Evolutionary conservation across 2,329 filamentous ascomycete genomes (phyloP).

Genomic region (Diaporthe caulivora): DNA sequence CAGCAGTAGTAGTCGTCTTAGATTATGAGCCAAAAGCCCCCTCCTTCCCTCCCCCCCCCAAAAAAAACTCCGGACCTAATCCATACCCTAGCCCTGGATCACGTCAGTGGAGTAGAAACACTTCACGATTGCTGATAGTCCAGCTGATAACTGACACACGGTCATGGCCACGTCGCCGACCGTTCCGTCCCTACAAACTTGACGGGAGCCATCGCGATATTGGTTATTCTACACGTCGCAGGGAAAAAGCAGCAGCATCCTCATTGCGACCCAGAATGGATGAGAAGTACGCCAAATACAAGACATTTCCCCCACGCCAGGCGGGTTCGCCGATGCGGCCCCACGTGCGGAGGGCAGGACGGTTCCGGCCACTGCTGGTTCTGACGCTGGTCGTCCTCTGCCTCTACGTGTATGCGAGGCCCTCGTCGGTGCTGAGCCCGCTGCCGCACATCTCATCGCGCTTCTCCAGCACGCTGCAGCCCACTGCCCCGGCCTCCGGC

Average conservation of each 20-base stretch:
- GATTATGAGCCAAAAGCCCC: background rate
- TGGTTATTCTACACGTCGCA: background rate
- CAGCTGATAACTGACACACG: background rate
- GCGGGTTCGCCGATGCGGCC: slow-evolving; percentile 32
- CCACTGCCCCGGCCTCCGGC: background rate
- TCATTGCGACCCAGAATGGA: slow-evolving; percentile 28
- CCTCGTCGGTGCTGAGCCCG: slow-evolving; percentile 34
- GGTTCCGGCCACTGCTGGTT: slow-evolving; percentile 35
- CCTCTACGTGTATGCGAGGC: slow-evolving; percentile 35
- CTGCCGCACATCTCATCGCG: slow-evolving; percentile 36
- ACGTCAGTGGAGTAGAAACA: slow-evolving; percentile 7
- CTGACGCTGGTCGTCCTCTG: slow-evolving; percentile 36
- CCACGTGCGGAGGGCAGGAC: slow-evolving; percentile 25
- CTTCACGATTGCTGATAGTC: slow-evolving; percentile 12
- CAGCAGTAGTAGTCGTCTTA: background rate
- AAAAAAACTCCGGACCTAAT: background rate
- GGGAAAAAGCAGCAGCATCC: background rate
- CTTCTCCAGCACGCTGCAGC: slow-evolving; percentile 30
- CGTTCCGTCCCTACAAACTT: background rate
- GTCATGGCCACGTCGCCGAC: slow-evolving; percentile 17
- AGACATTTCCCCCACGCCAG: slow-evolving; percentile 18
- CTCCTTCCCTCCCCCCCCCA: background rate
- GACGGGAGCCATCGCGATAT: background rate
- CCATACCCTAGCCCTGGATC: slow-evolving; percentile 3
- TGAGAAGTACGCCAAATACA: slow-evolving; percentile 33